Base-by-base conservation (phyloP, 306 rosid species). In the Morella rubra region DNA sequence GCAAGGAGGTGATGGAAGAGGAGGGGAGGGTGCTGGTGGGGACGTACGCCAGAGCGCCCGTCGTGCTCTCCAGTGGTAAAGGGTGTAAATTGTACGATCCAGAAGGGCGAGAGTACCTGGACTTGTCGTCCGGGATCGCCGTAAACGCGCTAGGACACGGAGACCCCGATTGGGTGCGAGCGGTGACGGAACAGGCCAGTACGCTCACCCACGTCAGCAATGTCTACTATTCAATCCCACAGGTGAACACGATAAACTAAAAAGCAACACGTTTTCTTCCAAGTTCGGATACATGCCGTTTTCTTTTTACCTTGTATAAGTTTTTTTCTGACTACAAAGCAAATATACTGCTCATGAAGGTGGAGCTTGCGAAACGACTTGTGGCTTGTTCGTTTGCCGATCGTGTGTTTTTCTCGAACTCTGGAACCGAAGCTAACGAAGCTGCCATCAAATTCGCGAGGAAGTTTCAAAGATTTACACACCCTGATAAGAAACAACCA, bases 351-450 rank as follows among this genome's bases (percentile, higher is more conserved):
- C 41, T 85, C 83, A n/a, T 85, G 83, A 86, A 92, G 98, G 89
- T 90, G 61, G 93, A 89, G 81, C 96, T 92, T 74, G 97, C 98
- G 15, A 80, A 87, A 85, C 88, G 82, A 64, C 81, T 95, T 52
- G 98, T 90, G 64, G 81, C 80, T 37, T 55, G 49, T 81, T 84
- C 97, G 9, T 95, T 95, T 81, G 97, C 98, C 14, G 97, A 95
- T 80, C 92, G 97, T 56, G 97, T 90, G 22, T 95, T 95, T 70
- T 95, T 90, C 72, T 44, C 86, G 0, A 95, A 95, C 64, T 92
- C 98, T 20, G 98, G 98, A 84, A 95, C 98, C 5, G 97, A 95
- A 83, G 96, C 98, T 9, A 92, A 89, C 56, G 98, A 95, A 78
- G 98, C 97, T 15, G 98, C 98, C 32, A 89, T 95, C 44, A 95